These are phyloP conservation scores for Brasilioporus rufonigricans DNA, from an alignment of 768 basidiomycete species.

Conservation along the genomic window DNA sequence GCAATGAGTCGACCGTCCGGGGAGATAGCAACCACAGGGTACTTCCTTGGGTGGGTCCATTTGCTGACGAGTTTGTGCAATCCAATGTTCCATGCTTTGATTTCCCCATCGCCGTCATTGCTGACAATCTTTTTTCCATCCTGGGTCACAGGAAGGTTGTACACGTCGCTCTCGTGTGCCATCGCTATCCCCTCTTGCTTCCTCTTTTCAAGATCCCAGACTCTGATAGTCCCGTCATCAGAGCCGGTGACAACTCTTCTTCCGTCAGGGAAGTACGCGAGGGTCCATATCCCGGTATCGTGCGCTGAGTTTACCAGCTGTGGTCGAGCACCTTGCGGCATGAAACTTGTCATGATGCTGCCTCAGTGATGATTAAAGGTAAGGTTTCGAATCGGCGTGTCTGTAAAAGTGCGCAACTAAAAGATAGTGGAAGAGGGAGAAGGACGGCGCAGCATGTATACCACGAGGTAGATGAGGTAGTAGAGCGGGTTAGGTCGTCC, in stretches of 20 bases:
- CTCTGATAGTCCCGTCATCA: neutral
- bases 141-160: neutral
- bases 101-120: neutral
- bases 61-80: neutral
- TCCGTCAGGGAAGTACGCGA: constrained; percentile 2
- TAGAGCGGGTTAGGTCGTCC: too few species aligned
- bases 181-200: neutral
- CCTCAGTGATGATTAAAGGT: too few species aligned
- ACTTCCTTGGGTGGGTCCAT: neutral
- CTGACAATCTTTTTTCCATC: neutral
- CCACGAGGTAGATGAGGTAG: too few species aligned
- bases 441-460: too few species aligned
- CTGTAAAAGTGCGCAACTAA: too few species aligned
- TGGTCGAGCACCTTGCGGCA: too few species aligned
- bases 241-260: neutral
- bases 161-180: neutral
- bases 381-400: too few species aligned
- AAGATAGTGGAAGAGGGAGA: too few species aligned
- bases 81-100: neutral
- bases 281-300: too few species aligned
- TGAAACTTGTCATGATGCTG: too few species aligned
- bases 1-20: neutral
- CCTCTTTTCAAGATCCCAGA: neutral
- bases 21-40: neutral
- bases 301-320: too few species aligned